Evolutionary conservation across 177 flowering plant species (phyloP).

Genomic region (Vitis hybrid): DNA sequence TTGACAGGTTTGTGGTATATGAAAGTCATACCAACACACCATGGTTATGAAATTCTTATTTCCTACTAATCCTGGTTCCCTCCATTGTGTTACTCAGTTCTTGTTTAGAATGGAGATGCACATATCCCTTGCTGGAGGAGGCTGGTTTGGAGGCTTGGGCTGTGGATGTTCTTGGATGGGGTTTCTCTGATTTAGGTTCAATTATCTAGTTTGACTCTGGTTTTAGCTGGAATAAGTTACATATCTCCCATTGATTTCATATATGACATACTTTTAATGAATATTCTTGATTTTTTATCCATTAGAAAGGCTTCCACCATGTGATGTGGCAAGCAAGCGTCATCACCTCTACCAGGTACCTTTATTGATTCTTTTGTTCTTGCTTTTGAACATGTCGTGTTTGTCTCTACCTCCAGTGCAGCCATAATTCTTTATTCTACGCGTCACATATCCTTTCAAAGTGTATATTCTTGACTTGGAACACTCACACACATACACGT

Average conservation of each 20-base stretch:
- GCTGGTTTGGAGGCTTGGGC: slow-evolving; percentile 89
- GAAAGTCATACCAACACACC: background rate
- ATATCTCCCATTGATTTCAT: slow-evolving; percentile 2
- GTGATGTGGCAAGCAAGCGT: slow-evolving; percentile 73
- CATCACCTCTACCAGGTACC: slow-evolving; percentile 80
- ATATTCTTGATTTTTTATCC: slow-evolving; percentile 8
- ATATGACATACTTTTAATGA: background rate
- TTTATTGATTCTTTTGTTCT: background rate
- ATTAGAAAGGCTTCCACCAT: slow-evolving; percentile 58
- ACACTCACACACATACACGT: too few relatives aligned
- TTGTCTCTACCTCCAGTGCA: background rate
- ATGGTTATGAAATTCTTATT: slow-evolving; percentile 2
- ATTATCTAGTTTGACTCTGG: background rate
- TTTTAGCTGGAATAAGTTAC: background rate
- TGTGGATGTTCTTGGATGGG: slow-evolving; percentile 88
- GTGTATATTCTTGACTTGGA: too few relatives aligned
- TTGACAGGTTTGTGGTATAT: slow-evolving; percentile 60
- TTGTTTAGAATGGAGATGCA: slow-evolving; percentile 84
- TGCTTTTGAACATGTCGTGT: background rate
- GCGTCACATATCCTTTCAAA: background rate
- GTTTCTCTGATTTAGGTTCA: slow-evolving; percentile 80
- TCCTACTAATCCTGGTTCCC: slow-evolving; percentile 6
- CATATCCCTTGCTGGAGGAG: slow-evolving; percentile 77
- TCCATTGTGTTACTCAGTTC: slow-evolving; percentile 42
- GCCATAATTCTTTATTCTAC: background rate